Evolutionary conservation across 75 land plant species (phyloP).

Genomic region (Picea glauca): DNA sequence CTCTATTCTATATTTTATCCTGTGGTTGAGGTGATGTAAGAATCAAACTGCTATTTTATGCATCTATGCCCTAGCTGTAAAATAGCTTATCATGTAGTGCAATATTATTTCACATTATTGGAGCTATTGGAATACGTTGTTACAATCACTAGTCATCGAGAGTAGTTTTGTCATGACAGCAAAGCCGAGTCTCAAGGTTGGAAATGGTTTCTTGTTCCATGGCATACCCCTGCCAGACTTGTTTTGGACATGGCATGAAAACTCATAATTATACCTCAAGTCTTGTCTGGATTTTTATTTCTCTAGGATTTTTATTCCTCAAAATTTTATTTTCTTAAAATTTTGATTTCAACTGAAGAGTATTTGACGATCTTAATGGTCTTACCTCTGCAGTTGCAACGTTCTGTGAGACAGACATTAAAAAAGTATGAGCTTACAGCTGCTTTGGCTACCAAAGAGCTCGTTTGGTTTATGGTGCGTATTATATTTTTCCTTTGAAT

Average conservation of each 20-base stretch:
- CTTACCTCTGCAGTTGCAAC: slow-evolving; percentile 34
- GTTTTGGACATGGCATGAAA: background rate
- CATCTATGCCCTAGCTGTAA: background rate
- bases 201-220: background rate
- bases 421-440: slow-evolving; percentile 42
- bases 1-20: too few species aligned
- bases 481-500: slow-evolving; percentile 3
- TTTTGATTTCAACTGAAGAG: background rate
- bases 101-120: background rate
- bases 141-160: background rate
- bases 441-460: slow-evolving; percentile 55
- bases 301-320: too few species aligned
- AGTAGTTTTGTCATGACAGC: background rate
- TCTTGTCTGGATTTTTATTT: too few species aligned
- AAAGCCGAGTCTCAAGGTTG: background rate
- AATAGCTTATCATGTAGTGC: background rate
- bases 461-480: slow-evolving; percentile 68
- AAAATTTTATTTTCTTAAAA: too few species aligned
- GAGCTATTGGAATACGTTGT: background rate
- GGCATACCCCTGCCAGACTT: background rate
- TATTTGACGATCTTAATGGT: background rate
- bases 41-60: background rate
- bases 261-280: background rate
- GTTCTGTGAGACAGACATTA: slow-evolving; percentile 28
- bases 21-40: too few species aligned